Evolutionary conservation across 2,329 filamentous ascomycete genomes (phyloP).

Genomic region (Colletotrichum navitas): DNA sequence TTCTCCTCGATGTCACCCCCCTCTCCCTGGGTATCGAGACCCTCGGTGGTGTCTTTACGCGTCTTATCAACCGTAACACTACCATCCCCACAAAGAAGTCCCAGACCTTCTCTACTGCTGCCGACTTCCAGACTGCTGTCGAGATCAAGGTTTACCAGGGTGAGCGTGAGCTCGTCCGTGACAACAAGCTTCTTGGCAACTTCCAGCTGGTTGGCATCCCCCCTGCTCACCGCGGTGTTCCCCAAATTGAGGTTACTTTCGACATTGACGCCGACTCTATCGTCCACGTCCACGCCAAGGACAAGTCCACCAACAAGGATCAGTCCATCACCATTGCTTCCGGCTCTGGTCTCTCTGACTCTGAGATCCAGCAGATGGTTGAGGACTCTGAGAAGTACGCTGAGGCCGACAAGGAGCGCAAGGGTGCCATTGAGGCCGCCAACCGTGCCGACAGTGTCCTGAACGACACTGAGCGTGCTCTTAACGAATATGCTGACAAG

Average conservation of each 20-base stretch:
- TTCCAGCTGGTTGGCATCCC: constrained; percentile 99
- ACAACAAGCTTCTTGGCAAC: constrained; percentile 99
- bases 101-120: constrained; percentile 96
- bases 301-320: constrained; percentile 99
- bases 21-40: constrained; percentile 99
- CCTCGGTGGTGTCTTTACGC: constrained; percentile 96
- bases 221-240: constrained; percentile 94
- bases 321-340: constrained; percentile 99
- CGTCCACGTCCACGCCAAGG: constrained; percentile 97
- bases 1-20: constrained; percentile 95
- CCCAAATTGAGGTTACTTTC: constrained; percentile 97
- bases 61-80: constrained; percentile 98
- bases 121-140: constrained; percentile 98
- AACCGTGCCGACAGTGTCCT: constrained; percentile 97
- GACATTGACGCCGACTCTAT: constrained; percentile 99
- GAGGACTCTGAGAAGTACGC: constrained; percentile 97
- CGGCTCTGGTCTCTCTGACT: constrained; percentile 94
- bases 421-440: constrained; percentile 92
- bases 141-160: constrained; percentile 99
- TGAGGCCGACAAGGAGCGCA: constrained; percentile 96
- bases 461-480: constrained; percentile 97
- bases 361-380: constrained; percentile 97
- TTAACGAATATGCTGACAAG: constrained; percentile 96
- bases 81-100: constrained; percentile 99
- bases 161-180: constrained; percentile 97